Evolutionary conservation across 495 filamentous ascomycete species (phyloP), one percentile per base, ranked within the genome.

Genomic region (Aspergillus cavernicola): DNA sequence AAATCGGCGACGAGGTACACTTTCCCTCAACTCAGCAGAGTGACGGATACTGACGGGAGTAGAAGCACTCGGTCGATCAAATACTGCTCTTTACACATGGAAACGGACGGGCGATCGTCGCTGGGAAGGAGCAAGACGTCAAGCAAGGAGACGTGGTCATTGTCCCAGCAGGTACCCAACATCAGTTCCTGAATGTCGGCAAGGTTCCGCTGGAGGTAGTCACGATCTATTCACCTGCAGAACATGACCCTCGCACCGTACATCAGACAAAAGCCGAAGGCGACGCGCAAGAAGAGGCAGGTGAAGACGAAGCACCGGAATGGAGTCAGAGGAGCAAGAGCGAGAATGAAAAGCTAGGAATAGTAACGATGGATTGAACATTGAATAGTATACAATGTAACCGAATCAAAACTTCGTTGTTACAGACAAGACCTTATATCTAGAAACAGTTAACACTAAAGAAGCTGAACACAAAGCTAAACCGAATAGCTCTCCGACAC

Each of bases 131-230:
- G 43, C 80, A 85, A 41, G 66, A 74, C 28, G 69, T 85, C 45
- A 75, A 77, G 42, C 80, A 80, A 1, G 76, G 78, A 23, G 82
- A 85, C 55, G 73, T 85, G 50, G 78, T 85, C 50, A 74, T 85
- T 37, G 83, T 86, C 6, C 83, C 83, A 0, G 83, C 82, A 0
- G 82, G 83, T 0, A 85, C 83, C 10, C 79, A 84, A 65, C 83
- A 86, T 59, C 81, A 85, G 58, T 85, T 86, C 57, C 64, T 85
- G n/a, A 85, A 84, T 55, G 80, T 69, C 16, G 80, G 78, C 2
- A 62, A 70, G 6, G 67, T 65, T 19, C 73, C 78, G 11, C 58
- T 84, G 58, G 79, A 83, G 49, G 64, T 85, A 18, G 77, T 84
- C 15, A 85, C 80, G 0, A 74, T 85, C n/a, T 86, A 85, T 58